Evolutionary conservation across 2,329 filamentous ascomycete species (phyloP).

Genomic region (Ophiostoma triangulosporum): DNA sequence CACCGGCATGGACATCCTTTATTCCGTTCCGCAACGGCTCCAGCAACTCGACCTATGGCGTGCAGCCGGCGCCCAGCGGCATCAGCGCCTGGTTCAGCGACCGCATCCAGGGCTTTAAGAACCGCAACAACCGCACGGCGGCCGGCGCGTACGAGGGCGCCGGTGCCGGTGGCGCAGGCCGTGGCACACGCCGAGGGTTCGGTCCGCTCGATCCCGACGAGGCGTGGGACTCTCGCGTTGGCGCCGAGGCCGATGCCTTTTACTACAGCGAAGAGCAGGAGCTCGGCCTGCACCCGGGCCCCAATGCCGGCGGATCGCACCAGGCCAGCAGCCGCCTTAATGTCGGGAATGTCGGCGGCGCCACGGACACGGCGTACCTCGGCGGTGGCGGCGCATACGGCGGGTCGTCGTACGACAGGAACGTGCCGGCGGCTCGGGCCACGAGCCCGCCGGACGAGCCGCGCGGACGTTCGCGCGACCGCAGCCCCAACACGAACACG

Average conservation of each 20-base stretch:
- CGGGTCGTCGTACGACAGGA: slow-evolving; percentile 35
- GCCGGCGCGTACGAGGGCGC: slow-evolving; percentile 58
- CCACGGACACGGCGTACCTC: slow-evolving; percentile 11
- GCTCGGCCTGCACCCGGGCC: slow-evolving; percentile 35
- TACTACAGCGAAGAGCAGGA: slow-evolving; percentile 63
- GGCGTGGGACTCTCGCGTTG: slow-evolving; percentile 72
- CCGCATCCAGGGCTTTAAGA: slow-evolving; percentile 48
- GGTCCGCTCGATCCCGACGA: slow-evolving; percentile 67
- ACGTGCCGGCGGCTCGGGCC: slow-evolving; percentile 26
- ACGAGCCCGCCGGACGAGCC: slow-evolving; percentile 19
- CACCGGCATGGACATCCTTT: slow-evolving; percentile 52
- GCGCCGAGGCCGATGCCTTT: slow-evolving; percentile 49
- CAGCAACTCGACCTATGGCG: slow-evolving; percentile 32
- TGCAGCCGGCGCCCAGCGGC: slow-evolving; percentile 45
- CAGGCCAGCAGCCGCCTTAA: slow-evolving; percentile 14
- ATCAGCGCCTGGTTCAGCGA: slow-evolving; percentile 61
- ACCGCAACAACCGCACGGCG: slow-evolving; percentile 47
- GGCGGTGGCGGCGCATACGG: slow-evolving; percentile 5
- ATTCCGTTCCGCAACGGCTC: slow-evolving; percentile 52
- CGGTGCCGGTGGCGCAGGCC: slow-evolving; percentile 23
- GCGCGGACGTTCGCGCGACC: slow-evolving; percentile 31
- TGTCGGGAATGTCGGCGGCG: no score
- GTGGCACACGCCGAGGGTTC: slow-evolving; percentile 23
- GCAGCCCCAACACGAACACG: slow-evolving; percentile 19
- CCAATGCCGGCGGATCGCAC: slow-evolving; percentile 18